A percentile compares a stretch with the other conserved stretches of the same genome.
These are phyloP conservation scores for Dictyostelium firmibasis DNA, from an alignment of 78 protist species.

Conservation along the genomic window DNA sequence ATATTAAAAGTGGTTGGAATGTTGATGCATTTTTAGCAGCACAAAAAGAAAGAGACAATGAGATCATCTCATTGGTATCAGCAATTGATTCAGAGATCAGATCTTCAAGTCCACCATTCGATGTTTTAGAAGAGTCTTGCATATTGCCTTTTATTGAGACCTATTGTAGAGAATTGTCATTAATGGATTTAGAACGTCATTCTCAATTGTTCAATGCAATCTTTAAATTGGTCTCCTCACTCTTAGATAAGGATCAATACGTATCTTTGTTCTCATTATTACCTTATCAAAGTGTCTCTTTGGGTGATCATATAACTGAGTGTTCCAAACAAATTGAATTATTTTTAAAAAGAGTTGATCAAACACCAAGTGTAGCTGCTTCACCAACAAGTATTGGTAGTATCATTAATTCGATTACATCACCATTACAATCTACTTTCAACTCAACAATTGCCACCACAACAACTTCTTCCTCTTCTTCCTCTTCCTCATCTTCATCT, in stretches of 20 bases:
- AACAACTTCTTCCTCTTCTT: neutral
- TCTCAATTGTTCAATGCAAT: conserved; percentile 35
- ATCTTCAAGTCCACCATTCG: neutral
- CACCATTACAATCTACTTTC: neutral
- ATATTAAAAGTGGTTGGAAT: conserved; percentile 49
- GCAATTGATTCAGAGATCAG: conserved; percentile 31
- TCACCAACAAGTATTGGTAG: neutral
- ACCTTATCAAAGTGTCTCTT: conserved; percentile 30
- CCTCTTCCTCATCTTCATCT: neutral
- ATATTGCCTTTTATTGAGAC: conserved; percentile 67
- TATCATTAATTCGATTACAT: neutral
- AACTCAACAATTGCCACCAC: neutral
- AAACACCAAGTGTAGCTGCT: neutral
- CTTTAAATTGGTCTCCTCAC: conserved; percentile 15
- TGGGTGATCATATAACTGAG: neutral
- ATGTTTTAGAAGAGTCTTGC: conserved; percentile 71
- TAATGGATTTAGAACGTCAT: conserved; percentile 77
- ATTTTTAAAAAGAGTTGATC: conserved; percentile 29
- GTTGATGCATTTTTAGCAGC: conserved; percentile 71
- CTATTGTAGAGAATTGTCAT: conserved; percentile 69
- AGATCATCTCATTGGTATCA: conserved; percentile 24
- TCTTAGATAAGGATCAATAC: conserved; percentile 17
- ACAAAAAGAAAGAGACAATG: conserved; percentile 62
- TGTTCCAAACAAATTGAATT: conserved; percentile 1
- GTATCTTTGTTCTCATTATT: conserved; percentile 31